These are phyloP conservation scores for Lipomyces sp. DNA, from an alignment of 805 yeast species.

Conservation along the genomic window DNA sequence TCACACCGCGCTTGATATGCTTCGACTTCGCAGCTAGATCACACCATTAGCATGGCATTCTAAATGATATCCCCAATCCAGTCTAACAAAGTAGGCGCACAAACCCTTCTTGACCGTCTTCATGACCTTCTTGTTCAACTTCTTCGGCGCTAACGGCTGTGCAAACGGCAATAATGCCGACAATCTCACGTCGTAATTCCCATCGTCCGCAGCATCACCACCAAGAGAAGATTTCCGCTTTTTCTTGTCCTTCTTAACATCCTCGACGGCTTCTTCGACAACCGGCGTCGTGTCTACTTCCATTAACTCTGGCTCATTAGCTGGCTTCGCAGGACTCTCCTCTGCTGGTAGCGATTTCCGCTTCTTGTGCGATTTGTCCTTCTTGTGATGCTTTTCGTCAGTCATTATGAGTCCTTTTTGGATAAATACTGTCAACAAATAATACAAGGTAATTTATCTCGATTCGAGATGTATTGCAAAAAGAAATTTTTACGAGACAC, in stretches of 20 bases:
- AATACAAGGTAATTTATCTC: too few relatives aligned
- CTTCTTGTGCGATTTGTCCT: constrained; percentile 36
- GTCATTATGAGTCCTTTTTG: constrained; percentile 12
- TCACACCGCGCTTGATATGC: constrained; percentile 98
- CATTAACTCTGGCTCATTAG: background rate
- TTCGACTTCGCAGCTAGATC: constrained; percentile 86
- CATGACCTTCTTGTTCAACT: constrained; percentile 90
- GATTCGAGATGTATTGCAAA: background rate
- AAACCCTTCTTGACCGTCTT: constrained; percentile 84
- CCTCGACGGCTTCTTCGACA: constrained; percentile 15
- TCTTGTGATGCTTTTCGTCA: constrained; percentile 32
- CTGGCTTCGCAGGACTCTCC: constrained; percentile 15
- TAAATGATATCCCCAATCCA: background rate
- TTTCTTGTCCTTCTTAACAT: constrained; percentile 29
- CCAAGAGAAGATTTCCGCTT: constrained; percentile 27
- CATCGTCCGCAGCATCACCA: constrained; percentile 45
- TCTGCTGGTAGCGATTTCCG: constrained; percentile 28
- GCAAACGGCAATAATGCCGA: constrained; percentile 93
- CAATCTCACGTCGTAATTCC: constrained; percentile 89
- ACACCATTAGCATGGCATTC: constrained; percentile 8
- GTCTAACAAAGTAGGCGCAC: background rate
- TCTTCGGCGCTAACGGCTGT: constrained; percentile 92
- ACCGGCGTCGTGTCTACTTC: constrained; percentile 16
- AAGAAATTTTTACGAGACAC: background rate
- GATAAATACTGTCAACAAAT: background rate